Base-by-base conservation (phyloP, 257 asterid genomes). In the Ilex asprella region DNA sequence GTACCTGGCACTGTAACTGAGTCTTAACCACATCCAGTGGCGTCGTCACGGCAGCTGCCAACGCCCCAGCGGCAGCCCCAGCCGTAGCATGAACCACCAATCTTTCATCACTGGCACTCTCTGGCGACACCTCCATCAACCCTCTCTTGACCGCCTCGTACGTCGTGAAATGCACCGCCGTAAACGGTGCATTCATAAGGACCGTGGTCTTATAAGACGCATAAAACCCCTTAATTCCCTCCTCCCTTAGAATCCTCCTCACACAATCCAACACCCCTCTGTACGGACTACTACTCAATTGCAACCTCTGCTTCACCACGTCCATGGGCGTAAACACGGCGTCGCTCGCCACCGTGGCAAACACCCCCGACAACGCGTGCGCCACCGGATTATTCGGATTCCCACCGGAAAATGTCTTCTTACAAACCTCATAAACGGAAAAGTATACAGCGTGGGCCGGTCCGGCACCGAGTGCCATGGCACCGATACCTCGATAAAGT, bases 21-120 rank as follows among this genome's bases (percentile, higher is more conserved):
- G 99, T 93, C 83, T 93, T 93, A 57, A 87, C 95, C 43, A 93
- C 99, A 77, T 93, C 99, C 69, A 93, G 82, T 2, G 97, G 99
- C 3, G 97, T 93, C 16, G 99, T 93, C 67, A 85, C 60, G 10
- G 76, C 84, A 2, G 96, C 94, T 7, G 97, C 97, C 66, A 81
- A 69, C 7, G 95, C 96, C 63, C 99, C 99, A 7, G 99, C 99
- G 3, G 80, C 97, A 0, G 97, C 97, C 16, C 97, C 99, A 50
- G 99, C 99, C 0, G 96, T 89, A 31, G 97, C 97, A 75, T 93
- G 97, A 60, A 84, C 92, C 16, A 81, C 72, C 83, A 86, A 68
- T 46, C 81, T 67, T 73, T 89, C 99, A 50, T 89, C 94, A 46
- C 77, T 82, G 12, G 67, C 75, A 57, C 71, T 79, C 43, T 85